Evolutionary conservation across 2,329 filamentous ascomycete genomes (phyloP).

Genomic region (Mycogone perniciosa): DNA sequence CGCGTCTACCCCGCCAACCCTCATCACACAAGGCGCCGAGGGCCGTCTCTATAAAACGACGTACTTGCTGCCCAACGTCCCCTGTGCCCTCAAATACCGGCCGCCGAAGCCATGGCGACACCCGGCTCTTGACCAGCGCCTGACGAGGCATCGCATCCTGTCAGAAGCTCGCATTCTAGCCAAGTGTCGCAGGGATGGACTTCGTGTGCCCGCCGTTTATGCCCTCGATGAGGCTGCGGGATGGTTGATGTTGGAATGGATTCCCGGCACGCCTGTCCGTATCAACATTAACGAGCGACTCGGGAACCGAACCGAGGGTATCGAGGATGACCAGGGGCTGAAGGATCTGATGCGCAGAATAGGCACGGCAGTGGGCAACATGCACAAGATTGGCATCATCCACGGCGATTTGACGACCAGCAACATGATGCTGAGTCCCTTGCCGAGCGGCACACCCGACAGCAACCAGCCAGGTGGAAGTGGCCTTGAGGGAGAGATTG

Average conservation of each 20-base stretch:
- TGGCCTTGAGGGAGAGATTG: conserved; percentile 62
- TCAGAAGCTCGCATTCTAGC: conserved; percentile 82
- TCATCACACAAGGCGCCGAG: conserved; percentile 92
- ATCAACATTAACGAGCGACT: conserved; percentile 65
- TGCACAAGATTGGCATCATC: conserved; percentile 81
- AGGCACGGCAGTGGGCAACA: conserved; percentile 61
- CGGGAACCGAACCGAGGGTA: conserved; percentile 35
- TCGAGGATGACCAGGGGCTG: conserved; percentile 44
- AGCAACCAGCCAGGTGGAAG: conserved; percentile 19
- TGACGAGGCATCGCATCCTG: conserved; percentile 81
- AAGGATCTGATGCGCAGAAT: conserved; percentile 62
- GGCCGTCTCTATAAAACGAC: conserved; percentile 85
- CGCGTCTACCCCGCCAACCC: conserved; percentile 52
- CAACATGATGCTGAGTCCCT: conserved; percentile 74
- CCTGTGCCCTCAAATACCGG: conserved; percentile 83
- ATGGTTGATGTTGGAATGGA: conserved; percentile 82
- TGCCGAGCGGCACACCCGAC: conserved; percentile 15
- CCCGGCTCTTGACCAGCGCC: conserved; percentile 75
- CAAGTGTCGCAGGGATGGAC: conserved; percentile 70
- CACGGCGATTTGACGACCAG: conserved; percentile 97
- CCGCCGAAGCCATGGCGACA: conserved; percentile 90
- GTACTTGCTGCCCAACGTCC: conserved; percentile 61
- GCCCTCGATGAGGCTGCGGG: conserved; percentile 58
- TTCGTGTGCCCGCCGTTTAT: conserved; percentile 76
- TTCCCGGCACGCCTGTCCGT: conserved; percentile 66